Evolutionary conservation across 345 rosid genomes (phyloP).

Genomic region (Salix arbutifolia): DNA sequence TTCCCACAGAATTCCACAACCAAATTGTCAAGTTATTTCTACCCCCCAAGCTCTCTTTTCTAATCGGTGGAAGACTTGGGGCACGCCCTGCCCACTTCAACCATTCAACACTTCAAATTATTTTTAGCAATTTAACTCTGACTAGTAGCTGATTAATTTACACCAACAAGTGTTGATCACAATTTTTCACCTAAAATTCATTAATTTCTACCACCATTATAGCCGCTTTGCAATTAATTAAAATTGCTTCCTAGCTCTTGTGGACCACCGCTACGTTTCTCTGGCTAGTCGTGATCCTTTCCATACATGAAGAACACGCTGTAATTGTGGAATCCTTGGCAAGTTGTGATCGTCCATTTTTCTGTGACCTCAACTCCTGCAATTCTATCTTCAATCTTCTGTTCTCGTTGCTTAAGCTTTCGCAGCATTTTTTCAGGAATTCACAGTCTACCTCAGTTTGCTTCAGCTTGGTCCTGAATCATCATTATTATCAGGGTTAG

Average conservation of each 20-base stretch:
- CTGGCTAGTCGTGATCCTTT: not conserved
- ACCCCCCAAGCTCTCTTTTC: not conserved
- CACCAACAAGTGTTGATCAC: not conserved
- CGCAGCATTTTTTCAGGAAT: slow-evolving; percentile 39
- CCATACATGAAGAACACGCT: slow-evolving; percentile 2
- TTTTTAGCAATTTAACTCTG: not conserved
- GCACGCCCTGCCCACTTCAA: not conserved
- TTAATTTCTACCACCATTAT: not conserved
- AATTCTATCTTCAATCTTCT: slow-evolving; percentile 40
- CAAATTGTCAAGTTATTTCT: not conserved
- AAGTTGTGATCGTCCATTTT: not conserved
- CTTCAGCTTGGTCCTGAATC: slow-evolving; percentile 47
- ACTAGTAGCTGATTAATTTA: not conserved
- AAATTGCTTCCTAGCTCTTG: not conserved
- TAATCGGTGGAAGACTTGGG: not conserved
- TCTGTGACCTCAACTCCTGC: slow-evolving; percentile 31
- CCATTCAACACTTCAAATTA: not conserved
- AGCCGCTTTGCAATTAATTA: not conserved
- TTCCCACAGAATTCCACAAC: not conserved
- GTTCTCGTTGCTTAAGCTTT: slow-evolving; percentile 38
- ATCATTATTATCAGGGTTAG: not conserved
- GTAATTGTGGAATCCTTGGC: not conserved
- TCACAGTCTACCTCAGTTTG: slow-evolving; percentile 47
- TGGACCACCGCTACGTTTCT: not conserved
- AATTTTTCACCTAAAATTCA: not conserved